Conservation (phyloP, 2,329 filamentous ascomycete species). For the Monilinia fructicola region DNA sequence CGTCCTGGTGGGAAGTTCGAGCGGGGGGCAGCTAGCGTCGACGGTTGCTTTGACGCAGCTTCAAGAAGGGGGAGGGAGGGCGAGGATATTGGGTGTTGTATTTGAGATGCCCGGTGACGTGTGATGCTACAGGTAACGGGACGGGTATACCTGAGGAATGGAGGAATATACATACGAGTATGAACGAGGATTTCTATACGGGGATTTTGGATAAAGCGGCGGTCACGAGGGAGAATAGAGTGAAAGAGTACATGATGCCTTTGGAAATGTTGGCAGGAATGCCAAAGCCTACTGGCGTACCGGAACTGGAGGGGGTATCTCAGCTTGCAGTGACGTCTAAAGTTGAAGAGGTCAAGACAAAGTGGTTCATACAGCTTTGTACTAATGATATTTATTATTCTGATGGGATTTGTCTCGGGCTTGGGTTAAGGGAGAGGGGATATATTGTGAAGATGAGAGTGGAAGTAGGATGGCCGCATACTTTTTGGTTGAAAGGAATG, state of each 20-base stretch:
- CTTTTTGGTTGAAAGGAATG: conserved; percentile 52
- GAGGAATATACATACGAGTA: conserved; percentile 44
- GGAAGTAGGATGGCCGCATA: conserved; percentile 51
- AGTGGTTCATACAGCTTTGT: conserved; percentile 50
- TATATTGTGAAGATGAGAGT: conserved; percentile 47
- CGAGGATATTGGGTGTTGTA: conserved; percentile 44
- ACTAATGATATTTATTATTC: conserved; percentile 54
- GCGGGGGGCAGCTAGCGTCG: conserved; percentile 50
- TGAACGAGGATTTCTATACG: conserved; percentile 42
- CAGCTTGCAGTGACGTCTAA: conserved; percentile 1
- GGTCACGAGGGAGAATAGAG: conserved; percentile 42
- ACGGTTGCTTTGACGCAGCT: conserved; percentile 43
- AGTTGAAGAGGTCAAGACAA: conserved; percentile 39
- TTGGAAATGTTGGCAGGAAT: conserved; percentile 42
- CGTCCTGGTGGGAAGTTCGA: conserved; percentile 49
- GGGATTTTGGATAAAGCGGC: conserved; percentile 41
- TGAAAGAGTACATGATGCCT: conserved; percentile 44
- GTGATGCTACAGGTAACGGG: conserved; percentile 44
- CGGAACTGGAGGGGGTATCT: background rate
- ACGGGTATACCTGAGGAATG: conserved; percentile 44
- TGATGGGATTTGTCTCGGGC: conserved; percentile 52
- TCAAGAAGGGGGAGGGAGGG: background rate
- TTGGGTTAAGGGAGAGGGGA: conserved; percentile 44
- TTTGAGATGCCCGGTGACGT: conserved; percentile 51
- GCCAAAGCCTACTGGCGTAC: conserved; percentile 17